Evolutionary conservation across 2,329 filamentous ascomycete species (phyloP).

Genomic region (Penicillium sp.): DNA sequence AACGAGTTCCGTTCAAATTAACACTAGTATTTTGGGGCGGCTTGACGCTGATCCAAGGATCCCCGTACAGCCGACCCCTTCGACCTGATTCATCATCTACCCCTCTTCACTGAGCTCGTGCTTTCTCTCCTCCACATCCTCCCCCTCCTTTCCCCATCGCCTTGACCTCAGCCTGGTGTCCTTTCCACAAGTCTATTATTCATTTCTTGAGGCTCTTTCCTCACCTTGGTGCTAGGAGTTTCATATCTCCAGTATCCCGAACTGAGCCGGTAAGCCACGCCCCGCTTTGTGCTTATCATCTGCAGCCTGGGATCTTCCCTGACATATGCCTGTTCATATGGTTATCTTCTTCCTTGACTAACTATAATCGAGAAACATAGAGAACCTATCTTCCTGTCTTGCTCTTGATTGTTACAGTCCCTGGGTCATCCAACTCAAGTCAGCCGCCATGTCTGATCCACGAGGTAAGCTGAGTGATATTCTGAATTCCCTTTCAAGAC

Average conservation of each 20-base stretch:
- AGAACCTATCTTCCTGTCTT: too few species aligned
- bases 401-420: too few species aligned
- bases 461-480: conserved; percentile 18
- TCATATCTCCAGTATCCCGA: too few species aligned
- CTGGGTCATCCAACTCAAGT: too few species aligned
- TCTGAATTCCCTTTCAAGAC: neutral
- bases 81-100: conserved; percentile 24
- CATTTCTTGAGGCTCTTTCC: neutral
- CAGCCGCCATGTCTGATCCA: conserved; percentile 20
- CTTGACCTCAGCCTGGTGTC: too few species aligned
- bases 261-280: conserved; percentile 4
- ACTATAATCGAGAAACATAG: neutral
- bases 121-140: conserved; percentile 12
- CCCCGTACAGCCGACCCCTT: conserved; percentile 1
- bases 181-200: too few species aligned
- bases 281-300: conserved; percentile 3
- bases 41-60: conserved; percentile 10
- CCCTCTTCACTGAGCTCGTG: conserved; percentile 21
- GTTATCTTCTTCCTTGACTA: neutral
- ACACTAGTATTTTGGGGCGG: neutral
- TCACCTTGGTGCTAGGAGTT: too few species aligned
- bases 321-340: neutral
- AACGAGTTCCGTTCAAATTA: neutral
- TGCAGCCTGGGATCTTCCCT: conserved; percentile 1
- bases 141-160: conserved; percentile 6